These are phyloP conservation scores for Colletotrichum sp. DNA, from an alignment of 2,329 filamentous ascomycete genomes.

Conservation along the genomic window DNA sequence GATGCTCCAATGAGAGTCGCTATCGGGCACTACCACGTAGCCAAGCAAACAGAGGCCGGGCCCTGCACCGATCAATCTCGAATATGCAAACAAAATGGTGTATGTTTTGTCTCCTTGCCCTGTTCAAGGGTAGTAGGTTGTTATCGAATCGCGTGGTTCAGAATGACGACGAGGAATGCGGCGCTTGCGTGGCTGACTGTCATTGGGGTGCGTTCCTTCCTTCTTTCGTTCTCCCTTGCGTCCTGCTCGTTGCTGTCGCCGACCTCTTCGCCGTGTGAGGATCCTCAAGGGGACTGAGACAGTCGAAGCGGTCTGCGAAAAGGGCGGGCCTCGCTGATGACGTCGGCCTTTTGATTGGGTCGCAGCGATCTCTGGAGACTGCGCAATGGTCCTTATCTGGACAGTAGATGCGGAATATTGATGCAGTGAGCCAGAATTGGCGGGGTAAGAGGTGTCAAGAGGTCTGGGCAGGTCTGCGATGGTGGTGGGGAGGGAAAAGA, in stretches of 20 bases:
- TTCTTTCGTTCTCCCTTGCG: not conserved
- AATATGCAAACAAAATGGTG: not conserved
- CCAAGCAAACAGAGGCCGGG: not conserved
- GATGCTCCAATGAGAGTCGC: slow-evolving; percentile 2
- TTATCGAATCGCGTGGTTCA: slow-evolving; percentile 50
- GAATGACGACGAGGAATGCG: not conserved
- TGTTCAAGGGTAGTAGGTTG: slow-evolving; percentile 24
- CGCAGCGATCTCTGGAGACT: not conserved
- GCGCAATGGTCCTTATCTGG: not conserved
- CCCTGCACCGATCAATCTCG: not conserved
- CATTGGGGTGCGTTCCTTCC: slow-evolving; percentile 3
- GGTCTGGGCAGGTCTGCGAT: not conserved
- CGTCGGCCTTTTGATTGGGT: not conserved
- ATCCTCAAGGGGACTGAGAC: not conserved
- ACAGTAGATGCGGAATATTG: not conserved
- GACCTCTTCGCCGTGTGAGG: not conserved
- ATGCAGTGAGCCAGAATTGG: not conserved
- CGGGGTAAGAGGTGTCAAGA: not conserved
- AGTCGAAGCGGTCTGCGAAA: not conserved
- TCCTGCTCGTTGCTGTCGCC: not conserved
- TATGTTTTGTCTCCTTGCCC: not conserved
- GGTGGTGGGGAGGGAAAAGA: not conserved
- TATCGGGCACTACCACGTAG: not conserved
- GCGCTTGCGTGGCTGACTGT: slow-evolving; percentile 9
- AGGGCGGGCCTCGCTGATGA: not conserved